These are phyloP conservation scores for Bryoerythrophyllum caledonicum DNA, from an alignment of 225 moss, liverwort and hornwort genomes.

Conservation along the genomic window DNA sequence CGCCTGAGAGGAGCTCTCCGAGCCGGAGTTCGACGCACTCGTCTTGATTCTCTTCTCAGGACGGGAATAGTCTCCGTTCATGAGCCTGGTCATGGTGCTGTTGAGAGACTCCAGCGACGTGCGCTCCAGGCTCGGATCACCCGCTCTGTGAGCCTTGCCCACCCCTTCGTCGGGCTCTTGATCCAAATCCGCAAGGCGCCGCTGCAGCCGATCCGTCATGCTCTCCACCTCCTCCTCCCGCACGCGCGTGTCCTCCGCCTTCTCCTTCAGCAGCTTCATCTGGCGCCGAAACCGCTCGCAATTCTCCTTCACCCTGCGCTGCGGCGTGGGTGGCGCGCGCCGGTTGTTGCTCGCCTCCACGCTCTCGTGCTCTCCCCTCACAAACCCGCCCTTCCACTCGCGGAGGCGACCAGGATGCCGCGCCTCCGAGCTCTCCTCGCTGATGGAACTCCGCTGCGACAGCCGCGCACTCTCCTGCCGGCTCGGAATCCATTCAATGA, in stretches of 20 bases:
- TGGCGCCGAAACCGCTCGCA: conserved; percentile 79
- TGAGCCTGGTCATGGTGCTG: conserved; percentile 43
- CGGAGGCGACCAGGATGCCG: conserved; percentile 32
- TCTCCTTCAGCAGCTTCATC: conserved; percentile 67
- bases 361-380: conserved; percentile 34
- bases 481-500: conserved; percentile 36
- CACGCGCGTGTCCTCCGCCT: conserved; percentile 56
- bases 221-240: conserved; percentile 53
- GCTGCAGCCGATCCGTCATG: conserved; percentile 42
- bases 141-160: conserved; percentile 21
- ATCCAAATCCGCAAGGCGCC: conserved; percentile 28
- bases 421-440: conserved; percentile 28
- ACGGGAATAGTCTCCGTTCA: conserved; percentile 22
- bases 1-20: conserved; percentile 55
- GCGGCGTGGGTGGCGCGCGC: conserved; percentile 14
- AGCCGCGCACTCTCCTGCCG: conserved; percentile 17
- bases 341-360: conserved; percentile 26
- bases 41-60: conserved; percentile 14
- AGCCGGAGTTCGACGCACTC: conserved; percentile 58
- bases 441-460: conserved; percentile 17
- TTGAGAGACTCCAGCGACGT: conserved; percentile 42
- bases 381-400: conserved; percentile 66
- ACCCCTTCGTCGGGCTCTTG: conserved; percentile 25
- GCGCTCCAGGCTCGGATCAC: conserved; percentile 25
- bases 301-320: conserved; percentile 63